Evolutionary conservation across 805 yeast species (phyloP), one percentile per base, ranked within the genome.

Genomic region (Lipomyces mesembrius): DNA sequence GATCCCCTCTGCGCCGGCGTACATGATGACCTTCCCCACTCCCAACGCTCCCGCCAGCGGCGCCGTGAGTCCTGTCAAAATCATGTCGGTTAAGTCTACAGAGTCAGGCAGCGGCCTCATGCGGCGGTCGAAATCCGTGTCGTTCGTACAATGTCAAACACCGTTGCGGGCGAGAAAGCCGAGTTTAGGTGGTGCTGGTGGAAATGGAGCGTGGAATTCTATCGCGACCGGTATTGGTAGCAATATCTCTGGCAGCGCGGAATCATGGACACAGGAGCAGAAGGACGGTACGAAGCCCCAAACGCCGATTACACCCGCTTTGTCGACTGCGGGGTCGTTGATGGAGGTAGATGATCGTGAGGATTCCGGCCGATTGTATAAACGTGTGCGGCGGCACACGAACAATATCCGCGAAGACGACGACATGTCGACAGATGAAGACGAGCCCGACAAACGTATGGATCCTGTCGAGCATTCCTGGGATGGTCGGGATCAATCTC

Each of bases 81-180:
- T 20, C 29, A 25, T 46, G 43, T 1, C 43, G 43, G 27, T 34
- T 55, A n/a, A 12, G 20, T 22, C 60, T 7, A 14, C 57, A n/a
- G 57, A 63, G 20, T 32, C 59, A 5, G 27, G 27, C 39, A 7
- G 57, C 17, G 60, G 63, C 25, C 25, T 27, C 22, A 63, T 66
- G 62, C 56, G 69, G 17, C 59, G 69, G 34, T 66, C 69, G 17
- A 66, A 63, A 37, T 63, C 67, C 27, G 69, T 66, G 37, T 66
- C 69, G 11, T 66, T 56, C 32, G 67, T 63, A n/a, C 62, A 49
- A 32, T 49, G 59, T 6, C 61, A 54, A 59, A 32, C 0, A 49
- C 68, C 64, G 11, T 17, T 60, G 22, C 69, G 66, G 4, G 51
- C 57, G 8, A 59, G 69, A 22, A 66, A 62, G 22, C 35, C 58